Evolutionary conservation across 768 basidiomycete species (phyloP).

Genomic region (Leccinum disarticulatum): DNA sequence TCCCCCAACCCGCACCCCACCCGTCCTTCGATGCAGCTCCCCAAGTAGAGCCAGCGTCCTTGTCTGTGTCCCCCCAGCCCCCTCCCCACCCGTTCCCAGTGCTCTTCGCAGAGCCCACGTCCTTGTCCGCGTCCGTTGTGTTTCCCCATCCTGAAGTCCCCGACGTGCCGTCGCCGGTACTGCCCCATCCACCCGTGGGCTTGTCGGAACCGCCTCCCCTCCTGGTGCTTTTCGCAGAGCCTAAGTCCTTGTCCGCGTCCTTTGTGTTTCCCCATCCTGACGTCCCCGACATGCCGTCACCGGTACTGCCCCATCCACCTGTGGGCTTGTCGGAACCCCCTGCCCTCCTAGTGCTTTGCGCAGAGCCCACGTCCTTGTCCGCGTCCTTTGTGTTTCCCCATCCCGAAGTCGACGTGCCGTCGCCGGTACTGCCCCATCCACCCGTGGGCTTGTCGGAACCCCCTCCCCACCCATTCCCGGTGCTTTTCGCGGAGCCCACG

Average conservation of each 20-base stretch:
- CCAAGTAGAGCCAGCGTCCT: background rate
- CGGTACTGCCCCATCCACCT: background rate
- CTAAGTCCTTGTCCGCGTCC: background rate
- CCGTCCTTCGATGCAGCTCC: background rate
- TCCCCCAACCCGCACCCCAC: conserved; percentile 10
- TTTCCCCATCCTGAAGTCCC: background rate
- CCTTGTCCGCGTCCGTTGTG: background rate
- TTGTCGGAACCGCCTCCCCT: background rate
- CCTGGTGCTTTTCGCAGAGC: background rate
- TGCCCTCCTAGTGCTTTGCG: background rate
- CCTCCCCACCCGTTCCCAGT: background rate
- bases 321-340: background rate
- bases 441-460: background rate
- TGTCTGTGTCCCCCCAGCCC: conserved; percentile 1
- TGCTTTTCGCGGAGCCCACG: background rate
- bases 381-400: background rate
- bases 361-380: background rate
- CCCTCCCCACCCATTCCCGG: background rate
- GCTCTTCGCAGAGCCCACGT: background rate
- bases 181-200: background rate
- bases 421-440: conserved; percentile 3
- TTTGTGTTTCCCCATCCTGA: too few relatives aligned
- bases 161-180: background rate
- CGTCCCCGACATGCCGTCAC: background rate
- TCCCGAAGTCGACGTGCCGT: conserved; percentile 9